phyloP scores from a whole-genome alignment of 768 basidiomycete genomes.

The Leccinellum albellum region DNA sequence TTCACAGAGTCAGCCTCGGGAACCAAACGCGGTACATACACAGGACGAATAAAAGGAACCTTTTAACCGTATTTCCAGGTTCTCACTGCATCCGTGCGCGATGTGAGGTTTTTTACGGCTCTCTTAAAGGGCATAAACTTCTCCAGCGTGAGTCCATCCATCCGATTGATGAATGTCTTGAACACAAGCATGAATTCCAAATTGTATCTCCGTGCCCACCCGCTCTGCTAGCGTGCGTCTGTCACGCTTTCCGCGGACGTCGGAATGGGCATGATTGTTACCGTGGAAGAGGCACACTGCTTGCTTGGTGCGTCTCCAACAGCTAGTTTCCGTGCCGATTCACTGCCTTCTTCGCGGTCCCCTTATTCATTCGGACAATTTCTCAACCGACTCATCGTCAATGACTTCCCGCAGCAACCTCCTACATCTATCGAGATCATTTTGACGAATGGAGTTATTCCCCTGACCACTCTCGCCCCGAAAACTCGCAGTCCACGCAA shows the following conservation, averaged over 20 bases:
- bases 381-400: neutral
- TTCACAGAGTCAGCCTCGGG: slow-evolving; percentile 21
- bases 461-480: slow-evolving; percentile 35
- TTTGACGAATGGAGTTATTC: slow-evolving; percentile 79
- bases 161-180: neutral
- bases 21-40: slow-evolving; percentile 22
- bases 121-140: slow-evolving; percentile 83
- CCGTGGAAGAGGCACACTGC: slow-evolving; percentile 82
- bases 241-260: slow-evolving; percentile 58
- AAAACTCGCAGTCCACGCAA: slow-evolving; percentile 18
- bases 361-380: neutral
- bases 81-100: slow-evolving; percentile 69
- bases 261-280: slow-evolving; percentile 75
- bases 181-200: neutral
- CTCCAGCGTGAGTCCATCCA: slow-evolving; percentile 53
- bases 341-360: neutral
- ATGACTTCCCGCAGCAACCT: slow-evolving; percentile 55
- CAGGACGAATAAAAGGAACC: neutral
- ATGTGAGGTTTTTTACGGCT: slow-evolving; percentile 76
- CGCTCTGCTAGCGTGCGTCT: slow-evolving; percentile 59
- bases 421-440: slow-evolving; percentile 72
- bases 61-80: slow-evolving; percentile 37
- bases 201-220: slow-evolving; percentile 7
- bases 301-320: slow-evolving; percentile 57
- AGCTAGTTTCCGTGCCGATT: slow-evolving; percentile 2